Evolutionary conservation across 179 eudicot genomes (phyloP), one percentile per base, ranked within the genome.

Genomic region (Sideroxylon spinosum): DNA sequence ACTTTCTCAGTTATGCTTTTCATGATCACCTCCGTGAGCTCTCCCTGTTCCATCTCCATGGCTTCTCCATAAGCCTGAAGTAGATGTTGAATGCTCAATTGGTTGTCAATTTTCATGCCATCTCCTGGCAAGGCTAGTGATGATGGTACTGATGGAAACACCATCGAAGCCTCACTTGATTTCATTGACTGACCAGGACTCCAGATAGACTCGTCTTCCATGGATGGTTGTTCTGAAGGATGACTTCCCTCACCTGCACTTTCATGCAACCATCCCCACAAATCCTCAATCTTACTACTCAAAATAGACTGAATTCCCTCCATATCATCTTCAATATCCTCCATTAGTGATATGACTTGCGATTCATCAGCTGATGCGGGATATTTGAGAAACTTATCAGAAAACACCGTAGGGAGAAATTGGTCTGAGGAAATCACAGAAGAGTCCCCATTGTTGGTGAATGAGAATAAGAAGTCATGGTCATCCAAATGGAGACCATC

Each of bases 41-140:
- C 83, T 62, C 8, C 65, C 25, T 84, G 81, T 71, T 76, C 81
- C 59, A 80, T 80, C 60, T 78, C 81, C 52, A 78, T 73, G 28
- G 84, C 84, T 62, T 84, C 84, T 29, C 78, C 87, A 78, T 84
- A 86, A 68, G 84, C 89, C 66, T 37, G 49, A 50, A 82, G 32
- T 25, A 86, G 81, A 63, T 84, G 77, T 29, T 66, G 69, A 66
- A 66, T 71, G 37, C 23, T 52, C 66, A 68, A 20, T 22, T 28
- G 78, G 48, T 50, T 70, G 62, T 84, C 81, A 10, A 73, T 63
- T 29, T 82, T 75, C 81, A 75, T 75, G 49, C 53, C 78, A 7
- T 77, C 82, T 13, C n/a, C 20, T 2, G 84, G 85, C 59, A 82
- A 72, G 11, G 48, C 19, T 37, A 78, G n/a, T 28, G 77, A 19